Base-by-base conservation (phyloP, 257 asterid species). In the Penstemon davidsonii region DNA sequence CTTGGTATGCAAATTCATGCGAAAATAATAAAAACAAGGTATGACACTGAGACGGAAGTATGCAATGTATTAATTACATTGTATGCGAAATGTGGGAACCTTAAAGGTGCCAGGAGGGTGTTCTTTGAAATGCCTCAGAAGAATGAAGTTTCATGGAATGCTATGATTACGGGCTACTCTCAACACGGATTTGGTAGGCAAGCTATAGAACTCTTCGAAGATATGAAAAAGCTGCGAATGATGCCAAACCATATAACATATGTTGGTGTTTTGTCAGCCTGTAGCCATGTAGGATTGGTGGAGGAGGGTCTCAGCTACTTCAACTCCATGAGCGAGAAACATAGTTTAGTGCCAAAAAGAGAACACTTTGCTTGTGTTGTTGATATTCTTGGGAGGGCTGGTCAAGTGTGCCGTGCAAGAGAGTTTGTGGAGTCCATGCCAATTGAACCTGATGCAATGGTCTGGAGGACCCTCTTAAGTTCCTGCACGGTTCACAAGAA, bases 401-500 rank as follows among this genome's bases (percentile, higher is more conserved):
- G 96, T 70, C 84, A 75, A 75, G 68, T 92, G 67, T 37, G 7
- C 58, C 89, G 90, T 47, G 96, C 98, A 42, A 79, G 52, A 77
- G 79, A 74, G 40, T 92, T 92, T 73, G 82, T 91, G 69, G 86
- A 86, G 79, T 75, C 90, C 53, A 88, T 91, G 95, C 92, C 95
- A 47, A 70, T 85, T 49, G 71, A 81, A 80, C 94, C 94, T 10
- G 95, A 89, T 79, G 89, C 94, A 56, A 88, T 92, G 96, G 83
- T 87, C n/a, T 92, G 98, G 98, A 83, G 98, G 73, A 86, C 96
- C 71, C 89, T 92, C 67, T 76, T 92, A 78, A 86, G 96, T 78
- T 87, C 98, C 58, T 87, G 98, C 84, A 81, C 84, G 3, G 82
- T 89, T 73, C 95, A 86, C 73, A 88, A 78, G 80, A 87, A 92